phyloP scores from a whole-genome alignment of 345 rosid genomes.

The Leavenworthia alabamica region DNA sequence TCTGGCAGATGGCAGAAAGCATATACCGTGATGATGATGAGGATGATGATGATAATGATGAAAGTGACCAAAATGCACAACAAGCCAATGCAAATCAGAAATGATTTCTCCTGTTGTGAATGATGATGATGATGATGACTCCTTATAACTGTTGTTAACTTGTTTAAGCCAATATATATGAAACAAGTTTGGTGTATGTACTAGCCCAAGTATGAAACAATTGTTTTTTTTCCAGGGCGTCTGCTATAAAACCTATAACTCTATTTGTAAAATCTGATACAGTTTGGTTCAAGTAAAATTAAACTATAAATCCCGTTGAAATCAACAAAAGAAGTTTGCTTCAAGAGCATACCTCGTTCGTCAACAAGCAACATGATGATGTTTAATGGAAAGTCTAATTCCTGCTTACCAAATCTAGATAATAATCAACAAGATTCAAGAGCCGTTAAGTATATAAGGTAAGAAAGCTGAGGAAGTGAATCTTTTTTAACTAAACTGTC shows the following conservation, averaged over 20 bases:
- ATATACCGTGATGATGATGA: slow-evolving; percentile 53
- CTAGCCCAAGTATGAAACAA: background rate
- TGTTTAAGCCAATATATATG: background rate
- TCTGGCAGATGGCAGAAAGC: slow-evolving; percentile 77
- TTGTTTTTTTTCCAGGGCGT: background rate
- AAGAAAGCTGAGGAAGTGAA: too few relatives aligned
- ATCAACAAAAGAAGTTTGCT: background rate
- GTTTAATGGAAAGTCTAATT: background rate
- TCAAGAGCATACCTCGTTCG: background rate
- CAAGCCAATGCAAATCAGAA: slow-evolving; percentile 1
- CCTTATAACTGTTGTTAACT: background rate
- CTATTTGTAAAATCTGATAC: background rate
- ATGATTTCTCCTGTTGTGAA: slow-evolving; percentile 3
- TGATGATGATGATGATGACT: background rate
- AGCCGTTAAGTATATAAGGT: too few relatives aligned
- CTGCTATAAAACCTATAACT: background rate
- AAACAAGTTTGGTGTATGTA: background rate
- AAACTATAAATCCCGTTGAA: background rate
- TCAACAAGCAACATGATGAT: slow-evolving; percentile 11
- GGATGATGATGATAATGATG: background rate
- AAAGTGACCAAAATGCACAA: slow-evolving; percentile 17
- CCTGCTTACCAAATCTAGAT: slow-evolving; percentile 6
- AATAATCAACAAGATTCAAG: slow-evolving; percentile 13
- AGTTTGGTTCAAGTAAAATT: background rate
- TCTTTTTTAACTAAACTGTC: slow-evolving; percentile 24